phyloP scores from a whole-genome alignment of 345 rosid species.

The Carallia pectinifolia region DNA sequence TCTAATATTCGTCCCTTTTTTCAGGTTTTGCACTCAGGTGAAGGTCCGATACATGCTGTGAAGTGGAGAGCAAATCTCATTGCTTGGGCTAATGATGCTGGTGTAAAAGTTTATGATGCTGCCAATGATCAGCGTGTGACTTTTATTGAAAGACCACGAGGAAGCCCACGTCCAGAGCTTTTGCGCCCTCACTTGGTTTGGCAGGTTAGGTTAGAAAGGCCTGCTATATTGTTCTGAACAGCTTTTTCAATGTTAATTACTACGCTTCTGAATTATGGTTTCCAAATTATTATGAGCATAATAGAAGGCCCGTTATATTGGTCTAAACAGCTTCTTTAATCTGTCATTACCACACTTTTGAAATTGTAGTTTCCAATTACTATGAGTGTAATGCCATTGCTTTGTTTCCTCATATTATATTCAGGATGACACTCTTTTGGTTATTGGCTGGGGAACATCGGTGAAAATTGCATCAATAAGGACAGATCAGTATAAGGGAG shows the following conservation, averaged over 20 bases:
- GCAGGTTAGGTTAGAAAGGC: slow-evolving; percentile 64
- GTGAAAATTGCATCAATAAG: slow-evolving; percentile 92
- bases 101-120: slow-evolving; percentile 94
- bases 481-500: slow-evolving; percentile 50
- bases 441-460: slow-evolving; percentile 96
- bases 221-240: not conserved
- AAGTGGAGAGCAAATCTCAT: slow-evolving; percentile 92
- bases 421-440: slow-evolving; percentile 87
- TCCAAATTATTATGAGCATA: not conserved
- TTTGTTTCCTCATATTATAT: slow-evolving; percentile 19
- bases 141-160: slow-evolving; percentile 88
- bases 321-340: too few relatives aligned
- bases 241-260: not conserved
- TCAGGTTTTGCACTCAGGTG: slow-evolving; percentile 95
- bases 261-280: not conserved
- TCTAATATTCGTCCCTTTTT: slow-evolving; percentile 4
- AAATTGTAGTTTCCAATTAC: too few relatives aligned
- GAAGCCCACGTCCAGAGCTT: slow-evolving; percentile 89
- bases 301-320: too few relatives aligned
- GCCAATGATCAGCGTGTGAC: slow-evolving; percentile 88
- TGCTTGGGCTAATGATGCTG: slow-evolving; percentile 99
- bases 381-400: slow-evolving; percentile 1
- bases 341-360: too few relatives aligned
- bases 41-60: slow-evolving; percentile 94
- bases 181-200: slow-evolving; percentile 94